Conservation (phyloP, 2,329 filamentous ascomycete genomes). For the Ophiostoma himal-ulmi region DNA sequence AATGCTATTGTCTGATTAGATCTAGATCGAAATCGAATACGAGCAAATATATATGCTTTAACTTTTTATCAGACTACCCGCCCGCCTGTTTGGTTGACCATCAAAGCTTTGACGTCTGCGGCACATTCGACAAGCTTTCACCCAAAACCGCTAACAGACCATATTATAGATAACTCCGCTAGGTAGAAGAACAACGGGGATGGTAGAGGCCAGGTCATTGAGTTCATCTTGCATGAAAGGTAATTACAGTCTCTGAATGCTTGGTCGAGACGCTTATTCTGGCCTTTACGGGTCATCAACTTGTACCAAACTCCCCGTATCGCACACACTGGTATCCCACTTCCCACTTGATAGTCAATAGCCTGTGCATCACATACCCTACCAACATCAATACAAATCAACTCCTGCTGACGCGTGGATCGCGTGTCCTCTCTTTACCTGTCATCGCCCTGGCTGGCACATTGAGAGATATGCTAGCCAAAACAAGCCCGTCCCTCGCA, state of each 20-base stretch:
- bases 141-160: not conserved
- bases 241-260: too few species aligned
- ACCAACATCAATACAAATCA: not conserved
- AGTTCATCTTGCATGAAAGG: not conserved
- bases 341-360: not conserved
- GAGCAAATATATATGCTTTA: too few species aligned
- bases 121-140: not conserved
- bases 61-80: too few species aligned
- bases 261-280: too few species aligned
- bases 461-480: constrained; percentile 15
- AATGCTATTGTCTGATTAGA: not conserved
- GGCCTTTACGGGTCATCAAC: too few species aligned
- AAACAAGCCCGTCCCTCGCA: constrained; percentile 8
- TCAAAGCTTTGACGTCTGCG: not conserved
- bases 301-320: too few species aligned
- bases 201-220: not conserved
- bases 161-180: not conserved
- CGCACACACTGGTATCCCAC: too few species aligned
- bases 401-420: not conserved
- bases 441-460: not conserved
- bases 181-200: not conserved
- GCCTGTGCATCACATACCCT: not conserved
- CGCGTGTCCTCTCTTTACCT: not conserved
- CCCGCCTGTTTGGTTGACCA: not conserved
- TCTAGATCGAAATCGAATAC: not conserved